A percentile compares a stretch with the other conserved stretches of the same genome.
Conservation (phyloP, 78 protist genomes). For the Mastigamoeba balamuthi region DNA sequence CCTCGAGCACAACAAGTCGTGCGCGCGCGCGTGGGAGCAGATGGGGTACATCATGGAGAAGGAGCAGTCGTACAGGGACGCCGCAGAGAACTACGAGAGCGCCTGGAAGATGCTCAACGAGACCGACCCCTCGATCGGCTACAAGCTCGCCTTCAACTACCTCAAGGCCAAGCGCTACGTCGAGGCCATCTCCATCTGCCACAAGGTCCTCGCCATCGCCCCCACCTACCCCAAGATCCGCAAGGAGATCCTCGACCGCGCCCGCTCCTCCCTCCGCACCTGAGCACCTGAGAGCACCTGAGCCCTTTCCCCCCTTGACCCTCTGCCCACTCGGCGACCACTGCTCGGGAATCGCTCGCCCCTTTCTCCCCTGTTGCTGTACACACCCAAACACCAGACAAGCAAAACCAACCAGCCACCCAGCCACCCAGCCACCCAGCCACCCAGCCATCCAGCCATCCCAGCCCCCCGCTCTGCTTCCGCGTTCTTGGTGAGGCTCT, state of each 20-base stretch:
- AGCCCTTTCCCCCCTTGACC: too few species aligned
- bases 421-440: too few species aligned
- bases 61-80: conserved; percentile 47
- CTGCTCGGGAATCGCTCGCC: too few species aligned
- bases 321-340: too few species aligned
- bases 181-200: conserved; percentile 65
- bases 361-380: too few species aligned
- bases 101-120: conserved; percentile 53
- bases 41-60: conserved; percentile 60
- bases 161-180: conserved; percentile 68
- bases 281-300: too few species aligned
- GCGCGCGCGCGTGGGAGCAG: conserved; percentile 54
- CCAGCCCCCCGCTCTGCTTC: too few species aligned
- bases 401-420: too few species aligned
- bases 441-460: too few species aligned
- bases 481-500: too few species aligned
- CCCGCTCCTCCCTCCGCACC: conserved; percentile 7
- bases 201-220: conserved; percentile 25
- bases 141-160: conserved; percentile 63
- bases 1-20: conserved; percentile 32
- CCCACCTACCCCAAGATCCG: conserved; percentile 43
- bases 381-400: too few species aligned
- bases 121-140: conserved; percentile 42
- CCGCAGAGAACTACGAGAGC: conserved; percentile 40
- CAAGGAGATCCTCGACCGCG: conserved; percentile 55